Percentiles rank a stretch among this genome's conserved stretches.
Conservation (phyloP, 768 basidiomycete species). For the Hortiboletus flavorubellus region DNA sequence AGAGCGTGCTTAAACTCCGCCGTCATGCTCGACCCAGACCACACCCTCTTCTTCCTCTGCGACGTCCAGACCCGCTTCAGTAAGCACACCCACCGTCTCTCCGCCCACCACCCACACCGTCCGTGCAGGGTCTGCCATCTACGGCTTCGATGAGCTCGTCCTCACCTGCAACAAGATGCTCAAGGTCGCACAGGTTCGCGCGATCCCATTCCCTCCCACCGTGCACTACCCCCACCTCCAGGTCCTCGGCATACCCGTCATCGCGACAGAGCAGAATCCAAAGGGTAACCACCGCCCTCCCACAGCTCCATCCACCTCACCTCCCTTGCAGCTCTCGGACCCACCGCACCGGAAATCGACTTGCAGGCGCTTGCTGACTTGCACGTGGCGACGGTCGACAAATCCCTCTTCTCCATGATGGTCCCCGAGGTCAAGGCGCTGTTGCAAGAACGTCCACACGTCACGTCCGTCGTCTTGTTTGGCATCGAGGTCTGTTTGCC, state of each 20-base stretch:
- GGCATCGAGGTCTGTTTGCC: slow-evolving; percentile 75
- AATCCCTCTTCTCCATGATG: slow-evolving; percentile 85
- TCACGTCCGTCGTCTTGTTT: slow-evolving; percentile 68
- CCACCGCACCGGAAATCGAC: slow-evolving; percentile 61
- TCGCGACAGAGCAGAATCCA: slow-evolving; percentile 85
- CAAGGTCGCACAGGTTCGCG: slow-evolving; percentile 61
- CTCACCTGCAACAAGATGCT: slow-evolving; percentile 73
- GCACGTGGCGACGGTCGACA: slow-evolving; percentile 62
- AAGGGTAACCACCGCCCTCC: slow-evolving; percentile 45
- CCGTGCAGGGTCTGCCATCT: slow-evolving; percentile 47
- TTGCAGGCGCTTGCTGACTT: slow-evolving; percentile 51
- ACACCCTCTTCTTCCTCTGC: slow-evolving; percentile 70
- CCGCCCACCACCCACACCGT: slow-evolving; percentile 5
- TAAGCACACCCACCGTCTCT: slow-evolving; percentile 29
- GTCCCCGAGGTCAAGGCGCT: slow-evolving; percentile 59
- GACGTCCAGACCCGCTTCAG: slow-evolving; percentile 80
- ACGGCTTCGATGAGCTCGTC: slow-evolving; percentile 70
- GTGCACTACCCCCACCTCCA: slow-evolving; percentile 20
- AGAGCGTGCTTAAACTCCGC: too few species aligned
- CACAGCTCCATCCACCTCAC: slow-evolving; percentile 3
- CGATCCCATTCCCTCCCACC: too few species aligned
- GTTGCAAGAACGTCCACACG: slow-evolving; percentile 43
- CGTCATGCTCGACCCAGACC: slow-evolving; percentile 28
- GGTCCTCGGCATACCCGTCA: slow-evolving; percentile 64
- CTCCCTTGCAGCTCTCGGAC: slow-evolving; percentile 55